Evolutionary conservation across 345 rosid genomes (phyloP).

Genomic region (Triadica sebifera): DNA sequence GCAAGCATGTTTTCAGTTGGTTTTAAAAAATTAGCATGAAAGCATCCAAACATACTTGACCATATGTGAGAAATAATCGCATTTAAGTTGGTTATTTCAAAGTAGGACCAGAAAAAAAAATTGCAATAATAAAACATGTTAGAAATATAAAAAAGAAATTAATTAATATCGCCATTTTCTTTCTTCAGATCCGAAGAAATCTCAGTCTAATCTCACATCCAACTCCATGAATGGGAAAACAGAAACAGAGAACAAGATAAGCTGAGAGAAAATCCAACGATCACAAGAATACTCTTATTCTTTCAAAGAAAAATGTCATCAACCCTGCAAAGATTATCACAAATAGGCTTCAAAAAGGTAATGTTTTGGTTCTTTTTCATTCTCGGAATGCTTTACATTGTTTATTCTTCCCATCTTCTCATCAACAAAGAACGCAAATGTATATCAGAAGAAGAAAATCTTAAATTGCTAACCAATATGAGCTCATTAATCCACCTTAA

Average conservation of each 20-base stretch:
- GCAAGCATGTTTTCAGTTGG: background rate
- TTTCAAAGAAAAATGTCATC: constrained; percentile 20
- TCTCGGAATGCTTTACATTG: constrained; percentile 42
- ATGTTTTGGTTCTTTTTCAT: constrained; percentile 50
- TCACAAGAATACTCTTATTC: constrained; percentile 5
- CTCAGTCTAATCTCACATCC: constrained; percentile 35
- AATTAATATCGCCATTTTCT: background rate
- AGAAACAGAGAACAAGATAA: constrained; percentile 2
- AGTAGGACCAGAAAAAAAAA: too few relatives aligned
- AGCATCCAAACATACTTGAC: background rate
- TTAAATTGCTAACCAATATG: constrained; percentile 27
- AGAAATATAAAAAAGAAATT: background rate
- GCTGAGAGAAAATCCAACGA: constrained; percentile 13
- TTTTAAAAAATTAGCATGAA: background rate
- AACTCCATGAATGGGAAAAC: constrained; percentile 11
- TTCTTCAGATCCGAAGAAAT: constrained; percentile 41
- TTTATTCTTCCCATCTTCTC: constrained; percentile 51
- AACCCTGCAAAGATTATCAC: constrained; percentile 30
- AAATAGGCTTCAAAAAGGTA: constrained; percentile 27
- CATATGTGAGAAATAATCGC: constrained; percentile 2
- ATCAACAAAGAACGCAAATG: constrained; percentile 34
- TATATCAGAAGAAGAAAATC: constrained; percentile 24
- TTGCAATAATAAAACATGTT: background rate
- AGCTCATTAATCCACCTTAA: constrained; percentile 21
- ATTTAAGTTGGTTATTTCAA: constrained; percentile 3